These are phyloP conservation scores for Vanilla planifolia DNA, from an alignment of 106 monocot genomes.

Conservation along the genomic window DNA sequence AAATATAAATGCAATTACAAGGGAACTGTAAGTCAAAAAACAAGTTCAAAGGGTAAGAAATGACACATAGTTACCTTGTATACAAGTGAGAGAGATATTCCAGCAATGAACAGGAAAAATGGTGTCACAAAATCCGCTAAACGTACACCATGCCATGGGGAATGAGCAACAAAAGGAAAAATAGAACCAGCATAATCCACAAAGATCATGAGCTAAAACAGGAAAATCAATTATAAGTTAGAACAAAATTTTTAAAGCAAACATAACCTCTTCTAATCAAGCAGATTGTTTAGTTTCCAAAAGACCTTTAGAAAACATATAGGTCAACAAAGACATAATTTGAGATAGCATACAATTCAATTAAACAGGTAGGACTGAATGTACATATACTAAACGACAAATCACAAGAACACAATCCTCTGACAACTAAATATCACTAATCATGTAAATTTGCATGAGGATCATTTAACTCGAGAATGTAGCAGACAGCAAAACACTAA, in stretches of 20 bases:
- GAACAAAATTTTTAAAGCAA: background rate
- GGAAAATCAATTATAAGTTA: slow-evolving; percentile 2
- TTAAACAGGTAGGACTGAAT: no score
- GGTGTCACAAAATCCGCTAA: slow-evolving; percentile 92
- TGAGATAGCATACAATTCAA: no score
- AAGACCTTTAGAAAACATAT: background rate
- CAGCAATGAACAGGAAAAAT: slow-evolving; percentile 88
- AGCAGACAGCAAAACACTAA: no score
- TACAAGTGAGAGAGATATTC: slow-evolving; percentile 67
- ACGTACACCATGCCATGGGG: slow-evolving; percentile 71
- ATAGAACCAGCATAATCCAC: slow-evolving; percentile 79
- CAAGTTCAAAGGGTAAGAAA: no score
- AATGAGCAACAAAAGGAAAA: slow-evolving; percentile 56
- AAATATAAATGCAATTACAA: no score
- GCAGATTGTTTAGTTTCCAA: background rate
- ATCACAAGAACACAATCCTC: no score
- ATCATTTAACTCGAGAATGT: no score
- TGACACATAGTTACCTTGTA: slow-evolving; percentile 70
- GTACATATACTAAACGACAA: no score
- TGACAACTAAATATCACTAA: no score
- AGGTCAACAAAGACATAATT: no score
- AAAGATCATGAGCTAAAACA: slow-evolving; percentile 81
- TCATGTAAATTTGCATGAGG: no score
- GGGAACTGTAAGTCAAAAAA: no score
- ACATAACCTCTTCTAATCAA: background rate